A percentile compares a stretch with the other conserved stretches of the same genome.
phyloP scores from a whole-genome alignment of 1,284 basidiomycete genomes.

The Termitomyces sp. region DNA sequence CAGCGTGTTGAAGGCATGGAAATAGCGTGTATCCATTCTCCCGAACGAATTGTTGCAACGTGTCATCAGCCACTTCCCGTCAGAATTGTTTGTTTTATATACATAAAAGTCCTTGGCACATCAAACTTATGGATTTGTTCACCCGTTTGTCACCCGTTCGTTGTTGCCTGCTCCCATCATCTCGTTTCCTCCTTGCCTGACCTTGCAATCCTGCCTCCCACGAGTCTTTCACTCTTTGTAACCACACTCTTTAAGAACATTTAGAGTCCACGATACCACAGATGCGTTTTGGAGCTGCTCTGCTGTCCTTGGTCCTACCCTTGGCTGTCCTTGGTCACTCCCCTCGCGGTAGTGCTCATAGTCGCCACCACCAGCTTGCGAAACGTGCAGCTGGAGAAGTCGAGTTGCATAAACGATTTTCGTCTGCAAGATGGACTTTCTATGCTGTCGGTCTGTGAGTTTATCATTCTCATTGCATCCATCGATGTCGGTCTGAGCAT shows the following conservation, averaged over 20 bases:
- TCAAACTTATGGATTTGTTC: conserved; percentile 6
- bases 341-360: conserved; percentile 25
- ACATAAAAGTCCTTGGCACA: background rate
- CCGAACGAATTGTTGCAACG: background rate
- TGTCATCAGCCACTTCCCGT: background rate
- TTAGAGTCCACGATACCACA: conserved; percentile 4
- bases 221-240: conserved; percentile 13
- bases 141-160: background rate
- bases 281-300: conserved; percentile 16
- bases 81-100: background rate
- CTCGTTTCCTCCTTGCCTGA: background rate
- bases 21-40: background rate
- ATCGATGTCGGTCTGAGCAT: conserved; percentile 22
- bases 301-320: conserved; percentile 30
- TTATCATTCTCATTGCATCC: conserved; percentile 30
- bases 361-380: conserved; percentile 40
- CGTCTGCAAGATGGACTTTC: conserved; percentile 34
- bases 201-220: background rate
- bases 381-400: conserved; percentile 36
- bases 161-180: conserved; percentile 7
- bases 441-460: conserved; percentile 56
- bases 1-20: background rate
- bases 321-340: conserved; percentile 28
- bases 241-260: conserved; percentile 13
- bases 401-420: conserved; percentile 32